Conservation (phyloP, 2,329 filamentous ascomycete genomes). For the Aspergillus texensis region DNA sequence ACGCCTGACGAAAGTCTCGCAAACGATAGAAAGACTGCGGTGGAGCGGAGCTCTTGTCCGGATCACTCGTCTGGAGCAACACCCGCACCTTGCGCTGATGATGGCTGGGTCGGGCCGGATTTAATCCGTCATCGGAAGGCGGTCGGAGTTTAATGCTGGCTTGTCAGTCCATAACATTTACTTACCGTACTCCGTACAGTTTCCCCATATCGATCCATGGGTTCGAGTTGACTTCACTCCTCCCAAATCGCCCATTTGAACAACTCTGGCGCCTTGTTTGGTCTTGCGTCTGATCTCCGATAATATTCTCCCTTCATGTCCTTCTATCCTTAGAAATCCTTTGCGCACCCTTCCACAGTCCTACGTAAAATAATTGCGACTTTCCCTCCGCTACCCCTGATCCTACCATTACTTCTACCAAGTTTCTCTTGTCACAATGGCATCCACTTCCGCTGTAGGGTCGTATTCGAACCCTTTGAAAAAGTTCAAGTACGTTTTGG, state of each 20-base stretch:
- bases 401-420: conserved; percentile 23
- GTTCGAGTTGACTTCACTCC: conserved; percentile 10
- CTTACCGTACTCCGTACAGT: conserved; percentile 10
- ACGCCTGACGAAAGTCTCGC: conserved; percentile 11
- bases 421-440: conserved; percentile 63
- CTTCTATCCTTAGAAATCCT: conserved; percentile 1
- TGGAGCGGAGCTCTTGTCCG: conserved; percentile 20
- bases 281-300: conserved; percentile 7
- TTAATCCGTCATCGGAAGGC: conserved; percentile 30
- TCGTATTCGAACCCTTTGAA: conserved; percentile 99
- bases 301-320: conserved; percentile 1
- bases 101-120: conserved; percentile 27
- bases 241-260: conserved; percentile 16
- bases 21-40: conserved; percentile 19
- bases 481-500: conserved; percentile 87
- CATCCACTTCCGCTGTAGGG: conserved; percentile 70
- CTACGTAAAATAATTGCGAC: conserved; percentile 4
- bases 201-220: conserved; percentile 34
- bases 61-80: conserved; percentile 1
- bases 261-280: conserved; percentile 12
- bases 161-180: conserved; percentile 4
- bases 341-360: conserved; percentile 10
- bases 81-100: conserved; percentile 15
- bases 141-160: conserved; percentile 5
- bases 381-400: conserved; percentile 34